These are phyloP conservation scores for Fraxinus greggii DNA, from an alignment of 305 asterid species.

Conservation along the genomic window DNA sequence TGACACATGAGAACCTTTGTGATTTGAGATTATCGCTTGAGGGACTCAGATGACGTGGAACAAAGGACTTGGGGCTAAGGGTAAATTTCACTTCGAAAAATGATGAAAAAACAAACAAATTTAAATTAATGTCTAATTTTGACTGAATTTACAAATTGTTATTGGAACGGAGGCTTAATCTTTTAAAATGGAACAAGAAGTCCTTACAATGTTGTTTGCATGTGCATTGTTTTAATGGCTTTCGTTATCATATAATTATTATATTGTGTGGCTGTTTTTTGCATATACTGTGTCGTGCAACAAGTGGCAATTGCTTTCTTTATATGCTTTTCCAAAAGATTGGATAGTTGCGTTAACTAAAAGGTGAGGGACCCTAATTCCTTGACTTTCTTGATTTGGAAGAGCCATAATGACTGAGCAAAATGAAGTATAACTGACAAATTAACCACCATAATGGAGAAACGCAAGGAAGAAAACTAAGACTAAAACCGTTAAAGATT, in stretches of 20 bases:
- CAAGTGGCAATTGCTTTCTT: conserved; percentile 28
- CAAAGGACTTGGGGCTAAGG: background rate
- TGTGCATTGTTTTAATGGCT: conserved; percentile 9
- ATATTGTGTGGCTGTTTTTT: conserved; percentile 23
- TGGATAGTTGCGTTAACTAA: conserved; percentile 12
- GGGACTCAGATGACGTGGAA: background rate
- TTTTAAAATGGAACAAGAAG: background rate
- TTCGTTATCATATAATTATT: conserved; percentile 8
- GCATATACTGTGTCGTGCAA: conserved; percentile 13
- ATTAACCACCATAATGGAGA: conserved; percentile 6
- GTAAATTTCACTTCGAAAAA: too few species aligned
- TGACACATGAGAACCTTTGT: background rate
- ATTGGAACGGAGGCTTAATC: background rate
- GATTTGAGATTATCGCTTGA: background rate
- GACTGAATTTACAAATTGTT: background rate
- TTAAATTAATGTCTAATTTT: background rate
- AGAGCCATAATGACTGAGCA: conserved; percentile 27
- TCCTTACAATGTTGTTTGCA: background rate
- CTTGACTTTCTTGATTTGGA: conserved; percentile 40
- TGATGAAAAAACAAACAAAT: background rate
- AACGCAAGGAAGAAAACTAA: background rate
- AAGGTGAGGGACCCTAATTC: conserved; percentile 32
- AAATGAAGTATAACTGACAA: conserved; percentile 1
- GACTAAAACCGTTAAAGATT: background rate
- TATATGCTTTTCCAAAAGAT: conserved; percentile 38